Base-by-base conservation (phyloP, 176 grass and related monocot genomes). In the Zoysia japonica region DNA sequence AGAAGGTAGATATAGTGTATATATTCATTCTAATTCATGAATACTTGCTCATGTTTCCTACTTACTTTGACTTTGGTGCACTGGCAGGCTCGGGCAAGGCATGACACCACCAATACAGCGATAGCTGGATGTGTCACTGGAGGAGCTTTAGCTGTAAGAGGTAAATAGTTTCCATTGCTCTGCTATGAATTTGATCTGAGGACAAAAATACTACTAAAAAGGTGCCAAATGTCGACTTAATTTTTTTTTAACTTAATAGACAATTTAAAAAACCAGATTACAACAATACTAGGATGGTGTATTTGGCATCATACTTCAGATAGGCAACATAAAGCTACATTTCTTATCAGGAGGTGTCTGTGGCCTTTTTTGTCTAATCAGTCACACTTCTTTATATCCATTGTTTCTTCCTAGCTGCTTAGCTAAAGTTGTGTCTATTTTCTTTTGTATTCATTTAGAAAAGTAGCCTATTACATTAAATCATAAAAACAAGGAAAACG, bases 101-200 rank as follows among this genome's bases (percentile, higher is more conserved):
- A 98, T 93, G 92, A 98, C 46, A 90, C 85, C 39, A 92, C 89
- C 81, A 98, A 98, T 78, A 89, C 92, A 20, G 92, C 91, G 0
- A 75, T 90, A 67, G 95, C 95, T 87, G 92, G 92, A 66, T 98
- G 95, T 79, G 90, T 88, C 71, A 94, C 96, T 37, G 96, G 96
- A 86, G 96, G 92, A 44, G 62, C 78, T 85, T 76, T 98, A 68
- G 91, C 96, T 91, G 90, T 85, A 82, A 89, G 70, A 92, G 96
- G 96, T 93, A 62, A 79, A n/a, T 64, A 70, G 28, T 46, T 76
- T 75, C 70, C 44, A 45, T 56, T 48, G 64, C 36, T 44, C 16
- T 38, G 8, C 57, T 65, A 3, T 57, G 42, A 75, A 16, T 67
- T 55, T 61, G 11, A 72, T 67, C 49, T 3, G 50, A 48, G 65